Conservation (phyloP, 208 protist genomes). For the Trypanosoma platydactyli region DNA sequence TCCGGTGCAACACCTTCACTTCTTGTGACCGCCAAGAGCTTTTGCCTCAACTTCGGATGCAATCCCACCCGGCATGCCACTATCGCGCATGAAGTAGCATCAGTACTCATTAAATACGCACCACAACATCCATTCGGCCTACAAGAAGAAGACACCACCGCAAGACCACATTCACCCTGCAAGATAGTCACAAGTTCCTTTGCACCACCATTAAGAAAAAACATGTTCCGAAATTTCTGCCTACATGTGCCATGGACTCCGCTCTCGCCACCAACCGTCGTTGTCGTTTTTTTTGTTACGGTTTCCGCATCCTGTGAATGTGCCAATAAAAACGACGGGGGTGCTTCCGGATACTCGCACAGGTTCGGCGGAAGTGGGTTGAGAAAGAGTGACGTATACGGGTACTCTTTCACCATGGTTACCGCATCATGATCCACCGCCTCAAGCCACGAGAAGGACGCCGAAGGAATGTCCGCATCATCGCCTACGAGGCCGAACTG, state of each 20-base stretch:
- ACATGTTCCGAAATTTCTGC: conserved; percentile 10
- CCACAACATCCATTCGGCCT: not conserved
- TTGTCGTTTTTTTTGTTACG: not conserved
- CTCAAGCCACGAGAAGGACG: conserved; percentile 5
- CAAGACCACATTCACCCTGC: conserved; percentile 41
- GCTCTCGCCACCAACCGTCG: not conserved
- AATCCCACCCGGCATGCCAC: conserved; percentile 53
- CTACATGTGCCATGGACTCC: not conserved
- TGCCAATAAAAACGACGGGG: conserved; percentile 22
- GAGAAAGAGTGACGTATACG: conserved; percentile 61
- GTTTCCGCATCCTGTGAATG: not conserved
- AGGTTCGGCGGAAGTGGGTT: conserved; percentile 25
- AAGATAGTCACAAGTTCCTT: conserved; percentile 34
- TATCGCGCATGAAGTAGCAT: conserved; percentile 62
- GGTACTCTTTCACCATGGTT: conserved; percentile 28
- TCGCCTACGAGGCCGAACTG: conserved; percentile 17
- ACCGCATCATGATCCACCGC: not conserved
- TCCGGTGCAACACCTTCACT: not conserved
- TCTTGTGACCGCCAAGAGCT: conserved; percentile 1
- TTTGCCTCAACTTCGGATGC: conserved; percentile 19
- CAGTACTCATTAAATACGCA: conserved; percentile 43
- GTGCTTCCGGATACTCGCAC: conserved; percentile 10
- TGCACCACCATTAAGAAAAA: conserved; percentile 5
- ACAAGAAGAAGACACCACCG: conserved; percentile 17
- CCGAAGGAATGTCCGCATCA: not conserved